Base-by-base conservation (phyloP, 1,284 basidiomycete species). In the Boletus sp. region DNA sequence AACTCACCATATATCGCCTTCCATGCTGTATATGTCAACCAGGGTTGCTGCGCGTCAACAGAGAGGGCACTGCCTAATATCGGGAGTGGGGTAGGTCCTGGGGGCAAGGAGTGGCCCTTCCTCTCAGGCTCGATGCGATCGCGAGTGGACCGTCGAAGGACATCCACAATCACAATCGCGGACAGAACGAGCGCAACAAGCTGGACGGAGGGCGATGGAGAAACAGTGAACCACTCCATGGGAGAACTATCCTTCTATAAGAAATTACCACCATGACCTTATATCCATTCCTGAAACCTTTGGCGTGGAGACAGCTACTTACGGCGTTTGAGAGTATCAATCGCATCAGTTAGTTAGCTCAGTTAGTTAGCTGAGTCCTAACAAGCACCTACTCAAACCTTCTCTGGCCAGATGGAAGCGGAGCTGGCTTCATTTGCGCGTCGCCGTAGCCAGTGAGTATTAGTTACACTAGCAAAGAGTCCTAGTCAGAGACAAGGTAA, bases 21-120 rank as follows among this genome's bases (percentile, higher is more conserved):
- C 56, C 56, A 57, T 7, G 35, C 16, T 1, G 46, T 50, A 2
- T 50, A 57, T n/a, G 53, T 58, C 26, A 36, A 23, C 45, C 47
- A 57, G 17, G 56, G 53, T 1, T 20, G 23, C n/a, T 26, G 3
- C 0, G 39, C 0, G 13, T 48, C 33, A 0, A 56, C 1, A 13
- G 51, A 47, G 22, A 54, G 30, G 3, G 26, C 19, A 12, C 26
- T 57, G 5, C 55, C 56, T 14, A 57, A 8, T 2, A 57, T n/a
- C 0, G 55, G 55, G 5, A 55, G 13, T 4, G 44, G 29, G n/a
- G 40, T 37, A n/a, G 52, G 52, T 4, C 52, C 52, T 13, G 51
- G 51, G 2, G 51, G 51, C 8, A 53, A 27, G n/a, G 36, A 34
- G 9, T 8, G 23, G 1, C 37, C 45, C 3, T 46, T 35, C 27